Conservation (phyloP, 208 protist species). For the Wallacemonas rigidus region DNA sequence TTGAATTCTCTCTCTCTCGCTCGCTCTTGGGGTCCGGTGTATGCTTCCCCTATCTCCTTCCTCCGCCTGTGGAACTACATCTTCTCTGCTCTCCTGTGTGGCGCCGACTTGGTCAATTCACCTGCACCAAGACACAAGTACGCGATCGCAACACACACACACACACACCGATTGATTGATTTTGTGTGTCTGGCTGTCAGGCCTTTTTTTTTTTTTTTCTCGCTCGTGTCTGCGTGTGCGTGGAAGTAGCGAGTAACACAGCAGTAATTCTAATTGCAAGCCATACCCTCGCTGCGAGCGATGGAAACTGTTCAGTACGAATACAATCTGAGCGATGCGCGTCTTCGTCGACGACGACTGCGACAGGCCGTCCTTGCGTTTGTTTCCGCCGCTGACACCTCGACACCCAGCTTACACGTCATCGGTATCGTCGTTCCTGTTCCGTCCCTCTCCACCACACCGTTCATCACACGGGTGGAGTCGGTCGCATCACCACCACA, state of each 20-base stretch:
- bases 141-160: no score
- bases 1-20: no score
- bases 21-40: no score
- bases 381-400: slow-evolving; percentile 20
- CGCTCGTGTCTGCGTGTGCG: not conserved
- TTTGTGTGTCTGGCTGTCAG: no score
- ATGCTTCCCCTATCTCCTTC: no score
- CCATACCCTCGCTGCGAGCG: no score
- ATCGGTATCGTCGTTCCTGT: slow-evolving; percentile 38
- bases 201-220: not conserved
- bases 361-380: slow-evolving; percentile 36
- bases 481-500: not conserved
- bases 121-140: no score
- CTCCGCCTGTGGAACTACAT: no score
- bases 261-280: no score
- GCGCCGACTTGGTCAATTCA: no score
- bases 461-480: not conserved
- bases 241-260: not conserved
- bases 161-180: no score
- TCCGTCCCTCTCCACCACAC: slow-evolving; percentile 24
- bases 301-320: slow-evolving; percentile 23
- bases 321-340: not conserved
- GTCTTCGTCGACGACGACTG: slow-evolving; percentile 23
- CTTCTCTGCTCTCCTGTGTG: no score
- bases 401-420: slow-evolving; percentile 22